Base-by-base conservation (phyloP, 495 filamentous ascomycete species). In the Xylaria flabelliformis region DNA sequence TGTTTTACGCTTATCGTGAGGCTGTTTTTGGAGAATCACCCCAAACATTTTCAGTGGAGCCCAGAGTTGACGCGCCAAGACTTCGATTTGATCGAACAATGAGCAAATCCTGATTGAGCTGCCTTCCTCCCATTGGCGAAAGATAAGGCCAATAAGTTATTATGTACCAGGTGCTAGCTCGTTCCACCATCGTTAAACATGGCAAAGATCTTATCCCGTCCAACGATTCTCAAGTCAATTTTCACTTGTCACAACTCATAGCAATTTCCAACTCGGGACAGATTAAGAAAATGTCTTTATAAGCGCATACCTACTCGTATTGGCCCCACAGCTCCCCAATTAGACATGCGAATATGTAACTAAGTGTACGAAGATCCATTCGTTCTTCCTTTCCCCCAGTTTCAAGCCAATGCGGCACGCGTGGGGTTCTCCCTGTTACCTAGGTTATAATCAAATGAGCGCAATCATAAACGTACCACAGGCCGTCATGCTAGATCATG, bases 31-130 rank as follows among this genome's bases (percentile, higher is more conserved):
- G 53, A 56, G 53, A 56, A 56, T 7, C n/a, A 32, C 12, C 26
- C 42, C 17, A 42, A 29, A 17, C 17, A 19, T 48, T n/a, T 26
- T 34, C 39, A 46, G 71, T 69, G 71, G 71, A 64, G 64, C 56
- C 34, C 19, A 39, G 26, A 41, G 21, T 10, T 36, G 34, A 61
- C 21, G 21, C 21, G 71, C 71, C 53, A 73, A 64, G 64, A 62
- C 17, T 13, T 13, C 34, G 59, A 63, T 71, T 71, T 71, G 58
- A 71, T 64, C 29, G 48, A 55, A 50, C 59, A 71, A 71, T 71
- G 69, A 71, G 69, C 36, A 71, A 71, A 64, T 51, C 34, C 69
- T 58, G 71, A 69, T 62, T 29, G 64, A 46, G 41, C 29, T 29
- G 36, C 41, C 41, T 21, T 10, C 21, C 24, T 68, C 64, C 13